phyloP scores from a whole-genome alignment of 75 land plant species.

The Picea sitchensis region DNA sequence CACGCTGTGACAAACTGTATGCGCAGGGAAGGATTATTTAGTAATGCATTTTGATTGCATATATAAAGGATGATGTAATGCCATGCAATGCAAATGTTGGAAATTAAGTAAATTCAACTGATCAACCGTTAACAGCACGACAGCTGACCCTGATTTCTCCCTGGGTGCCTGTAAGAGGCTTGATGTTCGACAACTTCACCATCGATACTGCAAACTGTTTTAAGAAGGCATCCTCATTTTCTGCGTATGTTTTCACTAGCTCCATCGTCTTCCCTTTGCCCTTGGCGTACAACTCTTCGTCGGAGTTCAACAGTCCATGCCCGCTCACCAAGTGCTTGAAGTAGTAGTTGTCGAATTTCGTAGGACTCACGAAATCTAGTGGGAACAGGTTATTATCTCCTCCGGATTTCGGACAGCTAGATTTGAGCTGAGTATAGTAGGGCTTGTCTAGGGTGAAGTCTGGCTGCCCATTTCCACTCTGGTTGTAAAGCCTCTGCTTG shows the following conservation, averaged over 20 bases:
- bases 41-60: too few relatives aligned
- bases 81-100: too few relatives aligned
- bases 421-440: slow-evolving; percentile 33
- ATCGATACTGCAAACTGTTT: slow-evolving; percentile 60
- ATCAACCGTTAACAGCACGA: slow-evolving; percentile 23
- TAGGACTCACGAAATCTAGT: slow-evolving; percentile 47
- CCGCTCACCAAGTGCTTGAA: slow-evolving; percentile 50
- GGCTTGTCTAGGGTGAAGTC: slow-evolving; percentile 42
- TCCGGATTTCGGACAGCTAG: slow-evolving; percentile 55
- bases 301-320: slow-evolving; percentile 57
- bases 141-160: slow-evolving; percentile 80
- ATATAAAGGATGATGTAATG: too few relatives aligned
- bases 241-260: slow-evolving; percentile 57
- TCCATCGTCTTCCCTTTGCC: slow-evolving; percentile 22
- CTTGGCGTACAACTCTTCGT: slow-evolving; percentile 40
- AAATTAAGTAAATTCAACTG: too few relatives aligned
- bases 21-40: too few relatives aligned
- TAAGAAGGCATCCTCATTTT: slow-evolving; percentile 42
- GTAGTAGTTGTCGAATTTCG: slow-evolving; percentile 71
- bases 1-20: too few relatives aligned
- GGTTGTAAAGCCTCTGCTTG: slow-evolving; percentile 70
- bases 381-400: slow-evolving; percentile 54
- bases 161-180: slow-evolving; percentile 42
- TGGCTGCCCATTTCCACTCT: slow-evolving; percentile 53
- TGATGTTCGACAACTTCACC: slow-evolving; percentile 66